Evolutionary conservation across 2,329 filamentous ascomycete genomes (phyloP), one percentile per base, ranked within the genome.

Genomic region (Sclerotinia nivalis): DNA sequence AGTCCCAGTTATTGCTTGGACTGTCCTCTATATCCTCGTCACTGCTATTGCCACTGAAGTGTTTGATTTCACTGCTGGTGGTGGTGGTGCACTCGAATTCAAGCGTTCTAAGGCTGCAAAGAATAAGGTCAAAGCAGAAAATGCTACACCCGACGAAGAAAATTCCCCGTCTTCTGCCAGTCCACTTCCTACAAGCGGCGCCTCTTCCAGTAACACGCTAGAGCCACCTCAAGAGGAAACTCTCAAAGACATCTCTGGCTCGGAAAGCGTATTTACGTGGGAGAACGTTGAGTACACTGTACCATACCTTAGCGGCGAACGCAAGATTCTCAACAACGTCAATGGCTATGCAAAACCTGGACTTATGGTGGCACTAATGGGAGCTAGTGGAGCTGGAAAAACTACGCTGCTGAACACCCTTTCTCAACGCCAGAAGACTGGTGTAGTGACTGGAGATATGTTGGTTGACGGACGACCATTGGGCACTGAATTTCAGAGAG

Each of bases 321-420:
- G 87, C 66, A 84, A 86, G 77, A 82, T 92, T 1, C 81, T 93
- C 61, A 90, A 92, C 75, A 84, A 88, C 7, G 87, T 96, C 71
- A 89, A 84, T 70, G 93, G 93, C 1, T 95, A 92, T 74, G 92
- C 89, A 1, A 93, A 93, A 76, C 93, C 93, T 0, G 92, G 93
- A 25, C 81, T 91, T 25, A 69, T 96, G 86, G 88, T 93, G 56
- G 93, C 93, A 0, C 82, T 96, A 1, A 92, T 96, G 84, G 93
- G 93, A 68, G 91, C 91, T 1, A 92, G 88, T 5, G 92, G 91
- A 56, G 93, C 93, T 12, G 93, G 93, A 18, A 96, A 96, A 81
- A 94, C 92, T 0, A 96, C 93, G 0, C 82, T 96, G 0, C 83
- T 96, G 25, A 93, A 96, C 79, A 93, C 91, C 0, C 78, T 87